Evolutionary conservation across 2,329 filamentous ascomycete genomes (phyloP), one percentile per base, ranked within the genome.

Genomic region (Escovopsis sp.): DNA sequence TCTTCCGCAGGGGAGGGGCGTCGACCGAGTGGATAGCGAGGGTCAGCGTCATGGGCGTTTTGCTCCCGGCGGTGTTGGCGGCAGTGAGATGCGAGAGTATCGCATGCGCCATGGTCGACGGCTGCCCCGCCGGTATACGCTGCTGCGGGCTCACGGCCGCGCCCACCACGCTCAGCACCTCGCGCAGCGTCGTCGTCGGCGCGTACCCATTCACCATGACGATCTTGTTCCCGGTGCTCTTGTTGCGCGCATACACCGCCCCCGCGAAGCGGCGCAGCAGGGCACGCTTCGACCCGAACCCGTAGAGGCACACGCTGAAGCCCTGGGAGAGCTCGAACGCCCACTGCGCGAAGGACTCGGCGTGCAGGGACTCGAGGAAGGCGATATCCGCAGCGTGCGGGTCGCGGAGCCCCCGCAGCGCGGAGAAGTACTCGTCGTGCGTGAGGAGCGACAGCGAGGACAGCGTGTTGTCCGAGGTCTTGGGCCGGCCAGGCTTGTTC

Each of bases 231-330:
- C 56, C 53, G 2, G 43, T 39, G 13, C 18, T 17, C 19, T 46
- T 50, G 27, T 39, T 40, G 7, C 42, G 42, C 16, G 54, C 55
- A 35, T 66, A 56, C 48, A 83, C 72, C 54, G 83, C 72, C 37
- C 73, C 70, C 1, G 84, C 86, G 52, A 94, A 92, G 30, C 71
- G 66, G 40, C 78, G 73, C 9, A 88, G 64, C 1, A 96, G 69
- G 3, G 65, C 60, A 25, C 82, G 70, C 57, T 98, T 98, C 3
- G 86, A 93, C 1, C 90, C 90, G 53, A 85, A 93, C 21, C 90
- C 90, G 53, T 92, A 94, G 0, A 94, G 61, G 51, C 90, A 94
- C 35, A 96, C 65, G 48, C 83, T 86, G 63, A 94, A 96, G 16
- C 77, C 76, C 53, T 94, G 76, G 5, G 76, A 67, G 13, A 96